Conservation (phyloP, 192 early-diverging fungal species). For the Entomortierella chlamydospora region DNA sequence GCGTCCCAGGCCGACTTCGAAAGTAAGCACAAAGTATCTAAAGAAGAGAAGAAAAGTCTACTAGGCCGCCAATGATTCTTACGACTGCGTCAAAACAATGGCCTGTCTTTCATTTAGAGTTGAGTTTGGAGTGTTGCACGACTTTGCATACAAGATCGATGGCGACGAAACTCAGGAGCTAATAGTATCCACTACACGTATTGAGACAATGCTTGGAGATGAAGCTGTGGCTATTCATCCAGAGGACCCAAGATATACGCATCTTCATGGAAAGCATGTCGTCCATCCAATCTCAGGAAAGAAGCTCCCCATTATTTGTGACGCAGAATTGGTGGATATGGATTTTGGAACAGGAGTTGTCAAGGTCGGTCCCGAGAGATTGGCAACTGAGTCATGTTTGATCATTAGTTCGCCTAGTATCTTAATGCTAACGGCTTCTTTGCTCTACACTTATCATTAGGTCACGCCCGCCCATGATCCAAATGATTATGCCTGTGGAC, state of each 20-base stretch:
- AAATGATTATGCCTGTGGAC: conserved; percentile 91
- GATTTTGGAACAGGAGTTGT: conserved; percentile 96
- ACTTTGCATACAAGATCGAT: conserved; percentile 89
- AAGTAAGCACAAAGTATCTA: conserved; percentile 64
- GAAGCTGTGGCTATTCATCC: conserved; percentile 95
- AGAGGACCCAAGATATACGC: conserved; percentile 83
- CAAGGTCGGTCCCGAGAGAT: conserved; percentile 65
- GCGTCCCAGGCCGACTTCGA: conserved; percentile 81
- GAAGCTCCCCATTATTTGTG: conserved; percentile 85
- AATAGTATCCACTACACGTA: conserved; percentile 94
- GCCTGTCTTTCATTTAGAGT: conserved; percentile 66
- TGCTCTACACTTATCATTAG: conserved; percentile 49
- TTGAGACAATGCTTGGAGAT: conserved; percentile 99
- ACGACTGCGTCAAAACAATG: not conserved
- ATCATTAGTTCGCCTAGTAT: too few species aligned
- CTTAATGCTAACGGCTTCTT: too few species aligned
- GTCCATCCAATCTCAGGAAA: conserved; percentile 86
- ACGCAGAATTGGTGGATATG: conserved; percentile 87
- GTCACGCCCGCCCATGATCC: conserved; percentile 96
- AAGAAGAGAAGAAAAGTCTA: too few species aligned
- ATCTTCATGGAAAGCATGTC: conserved; percentile 71
- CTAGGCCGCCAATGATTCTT: too few species aligned
- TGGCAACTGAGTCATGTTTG: too few species aligned
- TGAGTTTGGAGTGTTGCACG: conserved; percentile 94
- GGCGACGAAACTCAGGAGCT: conserved; percentile 71